Base-by-base conservation (phyloP, 805 yeast species). In the Cyberlindnera petersonii region DNA sequence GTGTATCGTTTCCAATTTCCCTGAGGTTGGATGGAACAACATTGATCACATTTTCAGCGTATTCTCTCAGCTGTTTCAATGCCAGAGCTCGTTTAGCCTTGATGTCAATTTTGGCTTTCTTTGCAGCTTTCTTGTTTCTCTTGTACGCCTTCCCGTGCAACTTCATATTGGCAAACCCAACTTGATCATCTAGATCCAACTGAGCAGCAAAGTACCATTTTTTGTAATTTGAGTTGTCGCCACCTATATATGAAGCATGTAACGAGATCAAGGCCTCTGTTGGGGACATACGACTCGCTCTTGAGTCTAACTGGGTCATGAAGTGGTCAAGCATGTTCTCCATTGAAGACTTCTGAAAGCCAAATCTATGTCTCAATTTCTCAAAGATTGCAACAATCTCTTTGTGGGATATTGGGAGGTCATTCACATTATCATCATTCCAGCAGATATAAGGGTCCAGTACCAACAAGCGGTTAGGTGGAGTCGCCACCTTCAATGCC, bases 121-220 rank as follows among this genome's bases (percentile, higher is more conserved):
- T 69, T 10, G 79, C 79, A 21, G 49, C 39, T 54, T 68, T 68
- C 35, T 64, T 58, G 47, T 71, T 68, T 42, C 72, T 59, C 46
- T 63, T 59, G 38, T 64, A 57, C 15, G 72, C 63, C 39, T 68
- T 67, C 7, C 77, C 80, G 19, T 56, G 60, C 42, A 75, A 61
- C 61, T 74, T 72, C 77, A 74, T 72, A 54, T 70, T 68, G 43
- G 71, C 65, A 55, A 73, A 71, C 4, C 83, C 83, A 30, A 77
- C 63, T 38, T 75, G 82, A 39, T 77, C 83, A 61, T 88, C 96
- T 33, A 82, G 61, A 48, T 82, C 88, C 26, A 83, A 65, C 60
- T 81, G 86, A 8, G 95, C 86, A 31, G 94, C 86, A 62, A 89
- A 85, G 59, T 79, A 87, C 98, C 98, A 91, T 61, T 85, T 87